Percentiles rank a stretch among this genome's conserved stretches.
Evolutionary conservation across 495 filamentous ascomycete species (phyloP).

Genomic region (Durotheca rogersii): DNA sequence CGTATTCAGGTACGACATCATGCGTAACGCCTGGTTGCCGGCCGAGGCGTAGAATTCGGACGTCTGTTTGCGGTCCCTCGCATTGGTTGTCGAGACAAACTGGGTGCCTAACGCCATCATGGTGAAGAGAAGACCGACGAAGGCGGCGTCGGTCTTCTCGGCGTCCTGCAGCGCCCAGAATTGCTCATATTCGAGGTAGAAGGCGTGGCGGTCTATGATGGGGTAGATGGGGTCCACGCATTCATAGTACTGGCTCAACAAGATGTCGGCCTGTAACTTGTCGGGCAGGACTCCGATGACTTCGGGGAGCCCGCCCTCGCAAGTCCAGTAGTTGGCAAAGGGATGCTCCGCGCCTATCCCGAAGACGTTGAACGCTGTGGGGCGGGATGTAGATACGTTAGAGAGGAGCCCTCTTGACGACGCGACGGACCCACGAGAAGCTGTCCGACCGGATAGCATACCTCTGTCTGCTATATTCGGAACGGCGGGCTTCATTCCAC

Average conservation of each 20-base stretch:
- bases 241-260: conserved; percentile 69
- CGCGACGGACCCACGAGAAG: conserved; percentile 44
- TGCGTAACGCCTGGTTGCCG: conserved; percentile 65
- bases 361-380: conserved; percentile 66
- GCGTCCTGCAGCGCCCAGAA: conserved; percentile 60
- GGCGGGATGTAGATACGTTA: conserved; percentile 64
- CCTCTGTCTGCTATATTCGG: conserved; percentile 51
- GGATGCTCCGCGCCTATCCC: conserved; percentile 66
- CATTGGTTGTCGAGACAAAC: conserved; percentile 60
- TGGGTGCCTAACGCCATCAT: conserved; percentile 74
- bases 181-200: conserved; percentile 68
- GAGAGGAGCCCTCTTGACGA: conserved; percentile 62
- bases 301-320: conserved; percentile 66
- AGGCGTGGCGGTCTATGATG: conserved; percentile 65
- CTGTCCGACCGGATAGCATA: conserved; percentile 38
- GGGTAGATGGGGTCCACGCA: conserved; percentile 74
- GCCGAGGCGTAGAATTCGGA: conserved; percentile 77
- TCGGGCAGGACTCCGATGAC: conserved; percentile 68
- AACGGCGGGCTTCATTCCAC: conserved; percentile 37
- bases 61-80: conserved; percentile 60
- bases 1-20: conserved; percentile 67
- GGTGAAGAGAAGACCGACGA: conserved; percentile 65
- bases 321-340: conserved; percentile 78
- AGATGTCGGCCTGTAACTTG: conserved; percentile 69
- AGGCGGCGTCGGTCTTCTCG: conserved; percentile 60